Base-by-base conservation (phyloP, 176 grass and related monocot genomes). In the Musa troglodytarum region DNA sequence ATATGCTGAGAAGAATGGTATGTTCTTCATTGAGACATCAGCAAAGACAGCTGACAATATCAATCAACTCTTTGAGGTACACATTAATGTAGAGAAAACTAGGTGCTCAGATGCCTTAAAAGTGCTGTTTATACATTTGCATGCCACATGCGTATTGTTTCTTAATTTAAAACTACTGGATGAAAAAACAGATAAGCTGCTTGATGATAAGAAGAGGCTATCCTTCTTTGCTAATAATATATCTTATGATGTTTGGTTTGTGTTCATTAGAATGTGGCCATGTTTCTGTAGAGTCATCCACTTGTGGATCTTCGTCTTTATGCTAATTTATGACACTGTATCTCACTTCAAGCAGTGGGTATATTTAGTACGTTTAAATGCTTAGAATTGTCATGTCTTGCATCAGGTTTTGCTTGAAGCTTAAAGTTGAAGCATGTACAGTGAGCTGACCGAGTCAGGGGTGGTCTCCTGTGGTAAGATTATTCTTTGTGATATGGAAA, bases 11-110 rank as follows among this genome's bases (percentile, higher is more conserved):
- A 87, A 25, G 68, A 89, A 92, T 73, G 82, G 24, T 67, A 92
- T 96, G 89, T 92, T 96, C 76, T 96, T 92, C 61, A 86, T 92
- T 1, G 92, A 96, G 78, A 92, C 92, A 55, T 96, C 92, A 80
- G 92, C 87, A 20, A 92, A 96, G 81, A 92, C 89, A 1, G 77
- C 86, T n/a, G 73, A 92, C 77, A 92, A 92, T 73, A 89, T 96
- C 85, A 94, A 91, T 62, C 90, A 92, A 87, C 78, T 94, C 9
- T 96, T 92, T 64, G 92, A 96, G 89, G 92, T 92, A 86, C 79
- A 4, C 34, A 72, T 64, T 73, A 9, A 24, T 28, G 22, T 11
- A 26, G 11, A 54, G 50, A 21, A 11, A n/a, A 52, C 49, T 52
- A 22, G 54, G 16, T 68, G 65, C 2, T 68, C 65, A 17, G 54